phyloP scores from a whole-genome alignment of 176 grass and related monocot species.

The Tuctoria greenei region DNA sequence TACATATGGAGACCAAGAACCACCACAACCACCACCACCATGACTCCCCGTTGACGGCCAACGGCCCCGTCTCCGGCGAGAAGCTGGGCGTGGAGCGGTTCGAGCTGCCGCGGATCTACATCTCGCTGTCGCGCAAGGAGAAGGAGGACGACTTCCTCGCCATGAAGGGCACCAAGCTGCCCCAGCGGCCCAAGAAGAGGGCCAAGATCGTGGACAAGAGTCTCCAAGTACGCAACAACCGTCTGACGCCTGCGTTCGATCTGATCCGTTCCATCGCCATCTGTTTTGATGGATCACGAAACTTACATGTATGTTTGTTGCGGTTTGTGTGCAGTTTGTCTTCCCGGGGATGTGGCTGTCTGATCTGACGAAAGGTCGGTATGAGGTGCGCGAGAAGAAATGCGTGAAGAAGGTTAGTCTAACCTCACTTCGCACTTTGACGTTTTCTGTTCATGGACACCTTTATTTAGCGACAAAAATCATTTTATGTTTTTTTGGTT shows the following conservation, averaged over 20 bases:
- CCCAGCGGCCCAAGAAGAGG: conserved; percentile 89
- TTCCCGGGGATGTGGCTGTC: conserved; percentile 98
- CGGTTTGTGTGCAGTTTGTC: conserved; percentile 52
- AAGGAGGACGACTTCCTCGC: conserved; percentile 88
- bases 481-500: not conserved
- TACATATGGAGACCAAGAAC: conserved; percentile 42
- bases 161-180: conserved; percentile 94
- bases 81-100: conserved; percentile 53
- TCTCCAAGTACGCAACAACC: conserved; percentile 57
- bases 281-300: conserved; percentile 3
- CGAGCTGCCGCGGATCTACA: conserved; percentile 86
- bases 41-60: conserved; percentile 27
- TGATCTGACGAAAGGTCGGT: conserved; percentile 77
- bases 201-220: conserved; percentile 84
- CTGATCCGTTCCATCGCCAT: conserved; percentile 11
- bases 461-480: not conserved
- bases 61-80: conserved; percentile 28
- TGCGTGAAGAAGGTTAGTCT: conserved; percentile 75
- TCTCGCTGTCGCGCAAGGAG: conserved; percentile 85
- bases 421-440: not conserved
- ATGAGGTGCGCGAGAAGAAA: conserved; percentile 98
- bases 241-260: not conserved
- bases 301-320: conserved; percentile 17
- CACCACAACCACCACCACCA: conserved; percentile 25
- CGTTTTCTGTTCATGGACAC: not conserved